These are phyloP conservation scores for Monilinia fructigena DNA, from an alignment of 2,329 filamentous ascomycete species.

Conservation along the genomic window DNA sequence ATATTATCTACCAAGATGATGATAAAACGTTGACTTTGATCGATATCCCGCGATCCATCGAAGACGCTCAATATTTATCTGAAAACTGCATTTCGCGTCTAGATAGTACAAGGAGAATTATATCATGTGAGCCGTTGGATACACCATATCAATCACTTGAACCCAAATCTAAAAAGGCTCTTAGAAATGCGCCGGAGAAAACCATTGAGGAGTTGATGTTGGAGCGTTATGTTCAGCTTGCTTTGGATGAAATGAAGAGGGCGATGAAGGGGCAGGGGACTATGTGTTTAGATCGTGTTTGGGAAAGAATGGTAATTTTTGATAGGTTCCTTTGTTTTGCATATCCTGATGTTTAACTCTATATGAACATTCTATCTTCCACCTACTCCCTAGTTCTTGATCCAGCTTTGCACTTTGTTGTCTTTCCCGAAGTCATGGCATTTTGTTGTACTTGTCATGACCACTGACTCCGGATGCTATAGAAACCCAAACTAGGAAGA, in stretches of 20 bases:
- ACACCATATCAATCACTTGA: constrained; percentile 53
- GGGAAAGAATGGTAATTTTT: not conserved
- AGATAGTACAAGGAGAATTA: constrained; percentile 23
- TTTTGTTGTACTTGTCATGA: too few relatives aligned
- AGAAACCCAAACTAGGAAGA: not conserved
- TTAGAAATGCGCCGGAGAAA: constrained; percentile 25
- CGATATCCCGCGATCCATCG: constrained; percentile 69
- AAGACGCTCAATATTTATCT: constrained; percentile 54
- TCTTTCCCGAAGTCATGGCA: too few relatives aligned
- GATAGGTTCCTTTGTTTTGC: not conserved
- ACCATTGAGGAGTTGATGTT: constrained; percentile 35
- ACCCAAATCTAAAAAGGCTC: constrained; percentile 47
- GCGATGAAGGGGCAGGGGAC: constrained; percentile 37
- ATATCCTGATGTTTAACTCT: not conserved
- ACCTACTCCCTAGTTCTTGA: too few relatives aligned
- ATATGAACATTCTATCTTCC: too few relatives aligned
- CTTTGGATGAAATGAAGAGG: constrained; percentile 31
- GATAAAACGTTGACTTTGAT: constrained; percentile 38
- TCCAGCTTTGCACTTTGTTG: too few relatives aligned
- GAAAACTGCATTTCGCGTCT: constrained; percentile 26
- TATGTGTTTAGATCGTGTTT: constrained; percentile 33
- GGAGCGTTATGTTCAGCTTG: constrained; percentile 35
- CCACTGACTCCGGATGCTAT: not conserved
- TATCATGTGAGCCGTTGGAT: constrained; percentile 45
- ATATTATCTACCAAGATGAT: constrained; percentile 11